Conservation (phyloP, 768 basidiomycete genomes). For the Leccinellum albellum region DNA sequence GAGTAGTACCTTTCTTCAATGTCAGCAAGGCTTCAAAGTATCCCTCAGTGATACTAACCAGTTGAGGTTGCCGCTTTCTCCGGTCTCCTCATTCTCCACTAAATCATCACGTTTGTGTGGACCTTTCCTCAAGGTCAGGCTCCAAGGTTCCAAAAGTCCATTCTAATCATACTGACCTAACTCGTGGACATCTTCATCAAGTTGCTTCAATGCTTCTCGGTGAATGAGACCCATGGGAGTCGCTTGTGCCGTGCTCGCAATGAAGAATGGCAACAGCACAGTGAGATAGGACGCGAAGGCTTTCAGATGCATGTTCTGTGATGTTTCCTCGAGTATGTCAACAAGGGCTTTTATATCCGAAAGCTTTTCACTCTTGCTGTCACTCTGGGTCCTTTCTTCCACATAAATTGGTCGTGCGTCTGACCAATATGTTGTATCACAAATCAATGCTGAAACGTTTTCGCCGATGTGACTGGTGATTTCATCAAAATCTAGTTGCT, state of each 20-base stretch:
- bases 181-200: background rate
- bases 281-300: background rate
- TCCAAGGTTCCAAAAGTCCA: background rate
- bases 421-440: background rate
- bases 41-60: background rate
- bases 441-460: background rate
- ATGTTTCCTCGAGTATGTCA: background rate
- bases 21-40: background rate
- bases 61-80: background rate
- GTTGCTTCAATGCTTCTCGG: background rate
- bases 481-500: background rate
- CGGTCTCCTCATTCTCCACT: background rate
- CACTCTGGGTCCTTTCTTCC: background rate
- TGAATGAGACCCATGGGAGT: background rate
- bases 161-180: background rate
- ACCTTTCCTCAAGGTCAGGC: background rate
- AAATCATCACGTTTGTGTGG: background rate
- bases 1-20: background rate
- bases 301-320: slow-evolving; percentile 1
- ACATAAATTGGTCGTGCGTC: background rate
- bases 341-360: background rate
- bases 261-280: background rate
- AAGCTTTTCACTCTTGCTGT: background rate
- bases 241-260: background rate
- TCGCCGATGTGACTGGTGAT: background rate